Percentiles rank a stretch among this genome's conserved stretches.
phyloP scores from a whole-genome alignment of 176 grass and related monocot species.

The Cymbopogon citratus region DNA sequence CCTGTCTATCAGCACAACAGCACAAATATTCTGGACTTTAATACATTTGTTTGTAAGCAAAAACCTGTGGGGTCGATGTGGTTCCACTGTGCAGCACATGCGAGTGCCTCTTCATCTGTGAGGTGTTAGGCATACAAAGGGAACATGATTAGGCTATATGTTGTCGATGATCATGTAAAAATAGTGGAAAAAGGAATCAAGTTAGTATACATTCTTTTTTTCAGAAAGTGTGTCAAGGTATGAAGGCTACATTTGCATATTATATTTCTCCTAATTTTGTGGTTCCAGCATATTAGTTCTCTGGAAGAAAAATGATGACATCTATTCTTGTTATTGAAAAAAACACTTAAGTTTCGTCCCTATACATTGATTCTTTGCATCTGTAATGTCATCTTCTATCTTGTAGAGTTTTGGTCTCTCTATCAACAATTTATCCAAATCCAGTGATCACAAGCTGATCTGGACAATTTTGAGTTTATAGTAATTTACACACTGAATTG shows the following conservation, averaged over 20 bases:
- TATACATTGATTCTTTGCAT: conserved; percentile 8
- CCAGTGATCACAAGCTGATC: not conserved
- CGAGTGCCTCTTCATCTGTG: not conserved
- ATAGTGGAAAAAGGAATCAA: not conserved
- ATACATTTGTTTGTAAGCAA: not conserved
- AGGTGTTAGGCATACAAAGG: not conserved
- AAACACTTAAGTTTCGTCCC: not conserved
- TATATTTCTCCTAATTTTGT: not conserved
- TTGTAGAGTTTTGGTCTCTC: not conserved
- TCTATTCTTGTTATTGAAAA: not conserved
- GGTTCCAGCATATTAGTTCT: not conserved
- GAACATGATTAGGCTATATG: not conserved
- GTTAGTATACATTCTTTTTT: not conserved
- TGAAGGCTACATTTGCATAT: not conserved
- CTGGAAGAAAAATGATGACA: not conserved
- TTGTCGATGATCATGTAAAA: not conserved
- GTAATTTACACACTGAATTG: not conserved
- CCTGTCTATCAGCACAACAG: not conserved
- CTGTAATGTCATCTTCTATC: conserved; percentile 8
- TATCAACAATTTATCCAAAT: conserved; percentile 3
- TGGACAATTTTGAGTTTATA: not conserved
- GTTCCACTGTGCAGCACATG: not conserved
- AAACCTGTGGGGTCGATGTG: not conserved
- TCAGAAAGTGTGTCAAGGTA: not conserved
- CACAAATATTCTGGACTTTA: not conserved